Evolutionary conservation across 2,329 filamentous ascomycete genomes (phyloP), one percentile per base, ranked within the genome.

Genomic region (Sporothrix protearum): DNA sequence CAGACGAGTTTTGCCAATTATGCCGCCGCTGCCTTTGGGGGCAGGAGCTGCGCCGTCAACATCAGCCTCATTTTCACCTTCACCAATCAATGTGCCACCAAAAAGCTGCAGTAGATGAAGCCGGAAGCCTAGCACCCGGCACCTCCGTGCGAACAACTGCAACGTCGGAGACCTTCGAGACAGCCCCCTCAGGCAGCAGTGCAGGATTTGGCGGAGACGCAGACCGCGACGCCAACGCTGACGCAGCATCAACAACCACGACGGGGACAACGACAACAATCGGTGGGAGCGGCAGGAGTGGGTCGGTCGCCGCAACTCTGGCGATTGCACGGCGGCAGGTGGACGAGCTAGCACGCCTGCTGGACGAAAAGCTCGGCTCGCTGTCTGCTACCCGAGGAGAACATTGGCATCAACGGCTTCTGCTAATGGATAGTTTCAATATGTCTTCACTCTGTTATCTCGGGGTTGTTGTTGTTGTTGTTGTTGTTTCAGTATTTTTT

Each of bases 361-460:
- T 91, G 74, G 88, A 91, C 74, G 85, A 85, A n/a, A 86, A 86
- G 79, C 81, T 91, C 6, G 85, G 85, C 6, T 81, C 82, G 16
- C 77, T 89, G 73, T 80, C 80, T n/a, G 16, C 83, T 88, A 36
- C 86, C 87, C 0, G 84, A 86, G 66, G 86, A 88, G 69, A 83
- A 83, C 5, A 80, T 85, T 28, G 82, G 82, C 9, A 76, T 80
- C 47, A 75, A 74, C 45, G 73, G 74, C 5, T 75, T 75, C 19
- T 73, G 73, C 19, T 76, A 51, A 73, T 47, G 19, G 2, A 2
- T 9, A 25, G 7, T 25, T 4, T 64, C 59, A 3, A 25, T 42
- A 9, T 28, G 10, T 45, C 36, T 45, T 22, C 2, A 16, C 36
- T 39, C 12, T 42, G 4, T 45, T 25, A 45, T 25, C 42, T 22